Evolutionary conservation across 1,139 yeast species (phyloP).

Genomic region (Debaryomycetaceae sp.): DNA sequence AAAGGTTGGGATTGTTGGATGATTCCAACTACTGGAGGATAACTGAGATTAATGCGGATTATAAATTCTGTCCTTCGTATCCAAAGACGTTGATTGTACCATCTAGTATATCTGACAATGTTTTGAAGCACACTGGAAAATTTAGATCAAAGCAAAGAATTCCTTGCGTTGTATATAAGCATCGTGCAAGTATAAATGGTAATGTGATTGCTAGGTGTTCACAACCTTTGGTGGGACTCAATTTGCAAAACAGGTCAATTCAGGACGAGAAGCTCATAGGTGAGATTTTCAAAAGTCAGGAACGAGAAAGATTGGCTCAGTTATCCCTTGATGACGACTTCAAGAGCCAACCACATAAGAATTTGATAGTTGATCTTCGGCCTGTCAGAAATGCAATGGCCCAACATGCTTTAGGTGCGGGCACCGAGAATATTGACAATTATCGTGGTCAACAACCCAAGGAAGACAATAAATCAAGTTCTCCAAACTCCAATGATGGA

Average conservation of each 20-base stretch:
- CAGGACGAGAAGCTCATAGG: constrained; percentile 84
- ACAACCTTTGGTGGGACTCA: constrained; percentile 90
- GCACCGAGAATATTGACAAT: constrained; percentile 88
- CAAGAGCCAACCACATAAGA: constrained; percentile 48
- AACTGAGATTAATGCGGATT: constrained; percentile 60
- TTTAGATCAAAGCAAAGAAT: constrained; percentile 82
- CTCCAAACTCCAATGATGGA: constrained; percentile 6
- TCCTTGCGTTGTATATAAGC: constrained; percentile 79
- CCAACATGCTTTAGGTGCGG: constrained; percentile 95
- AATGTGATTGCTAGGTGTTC: constrained; percentile 86
- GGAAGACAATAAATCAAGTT: constrained; percentile 5
- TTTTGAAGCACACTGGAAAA: constrained; percentile 76
- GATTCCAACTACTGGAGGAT: constrained; percentile 58
- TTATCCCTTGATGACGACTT: constrained; percentile 15
- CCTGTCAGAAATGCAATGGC: constrained; percentile 96
- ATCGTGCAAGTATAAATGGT: constrained; percentile 52
- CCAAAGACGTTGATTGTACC: constrained; percentile 73
- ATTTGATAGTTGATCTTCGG: constrained; percentile 83
- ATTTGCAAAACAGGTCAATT: constrained; percentile 73
- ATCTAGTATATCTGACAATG: constrained; percentile 69
- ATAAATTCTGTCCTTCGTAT: constrained; percentile 71
- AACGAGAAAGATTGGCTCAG: constrained; percentile 22
- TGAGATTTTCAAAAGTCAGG: constrained; percentile 62
- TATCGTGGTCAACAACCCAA: constrained; percentile 43
- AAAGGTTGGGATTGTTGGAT: constrained; percentile 52